Evolutionary conservation across 1,284 basidiomycete species (phyloP), one percentile per base, ranked within the genome.

Genomic region (Sanghuangporus baumii): DNA sequence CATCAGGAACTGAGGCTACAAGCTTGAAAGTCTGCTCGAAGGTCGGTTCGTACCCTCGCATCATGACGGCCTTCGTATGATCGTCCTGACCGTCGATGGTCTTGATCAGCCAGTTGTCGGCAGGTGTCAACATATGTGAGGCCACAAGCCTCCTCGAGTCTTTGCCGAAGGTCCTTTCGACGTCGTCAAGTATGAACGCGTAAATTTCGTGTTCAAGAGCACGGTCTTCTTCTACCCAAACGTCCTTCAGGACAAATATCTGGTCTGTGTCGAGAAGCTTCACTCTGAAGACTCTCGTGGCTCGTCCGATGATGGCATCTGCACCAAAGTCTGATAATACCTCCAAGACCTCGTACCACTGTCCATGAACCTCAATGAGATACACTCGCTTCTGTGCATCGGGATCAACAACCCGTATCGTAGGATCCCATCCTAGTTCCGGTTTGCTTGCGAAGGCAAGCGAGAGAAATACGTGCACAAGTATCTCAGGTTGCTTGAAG

Each of bases 341-440:
- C 18, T 61, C 46, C 20, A 56, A 16, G 9, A 38, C 38, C 11
- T 48, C 48, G 31, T 57, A 61, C 46, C 11, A 43, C 41, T 48
- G n/a, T 16, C 52, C 40, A 31, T 20, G 23, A 11, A 48, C n/a
- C 20, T 57, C 54, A 6, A 57, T 46, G 14, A 56, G 34, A 48
- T 56, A 61, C 34, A n/a, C 2, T 20, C 54, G 55, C 9, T 56
- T 36, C 23, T 6, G 36, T 6, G 31, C 40, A 18, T 46, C 20
- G 6, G 43, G 43, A 46, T 46, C 43, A 20, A 34, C 52, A 20
- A 57, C 54, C 11, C 11, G 34, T 23, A 51, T 20, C 7, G 41
- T 48, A 7, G 54, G 54, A 48, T 61, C 60, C 52, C 52, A 61
- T 18, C 54, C 54, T 9, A 61, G 41, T 20, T 55, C 60, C 6